phyloP scores from a whole-genome alignment of 306 rosid species.

The Ceratonia siliqua region DNA sequence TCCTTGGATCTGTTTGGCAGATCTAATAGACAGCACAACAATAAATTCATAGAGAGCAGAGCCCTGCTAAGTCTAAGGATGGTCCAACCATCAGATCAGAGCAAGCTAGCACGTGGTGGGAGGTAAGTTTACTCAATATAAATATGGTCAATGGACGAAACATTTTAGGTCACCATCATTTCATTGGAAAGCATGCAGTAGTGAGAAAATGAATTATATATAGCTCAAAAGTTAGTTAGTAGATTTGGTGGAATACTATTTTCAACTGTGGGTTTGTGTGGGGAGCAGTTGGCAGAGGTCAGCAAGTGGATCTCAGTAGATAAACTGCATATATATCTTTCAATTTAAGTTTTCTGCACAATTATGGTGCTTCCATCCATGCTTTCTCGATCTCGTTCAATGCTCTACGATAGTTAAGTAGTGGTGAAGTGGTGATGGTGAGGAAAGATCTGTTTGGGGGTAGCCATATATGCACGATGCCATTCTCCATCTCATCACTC shows the following conservation, averaged over 20 bases:
- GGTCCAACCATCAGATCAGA: constrained; percentile 38
- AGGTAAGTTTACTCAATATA: neutral
- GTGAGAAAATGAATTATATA: neutral
- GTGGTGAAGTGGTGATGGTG: too few species aligned
- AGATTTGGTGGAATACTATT: neutral
- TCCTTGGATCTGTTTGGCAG: too few species aligned
- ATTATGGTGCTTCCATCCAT: neutral
- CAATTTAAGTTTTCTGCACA: neutral
- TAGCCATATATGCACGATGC: too few species aligned
- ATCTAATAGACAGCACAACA: too few species aligned
- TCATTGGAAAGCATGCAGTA: neutral
- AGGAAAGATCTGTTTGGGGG: too few species aligned
- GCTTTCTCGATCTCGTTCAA: neutral
- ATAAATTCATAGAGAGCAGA: too few species aligned
- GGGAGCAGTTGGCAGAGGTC: neutral
- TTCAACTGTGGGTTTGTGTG: neutral
- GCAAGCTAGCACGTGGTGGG: constrained; percentile 48
- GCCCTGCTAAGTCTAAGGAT: too few species aligned
- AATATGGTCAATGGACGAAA: neutral
- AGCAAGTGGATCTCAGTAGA: neutral
- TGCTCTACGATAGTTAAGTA: too few species aligned
- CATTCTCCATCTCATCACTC: too few species aligned
- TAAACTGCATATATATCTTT: constrained; percentile 1
- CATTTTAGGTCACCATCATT: constrained; percentile 27
- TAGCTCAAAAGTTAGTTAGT: neutral